These are phyloP conservation scores for Tetrastigma voinierianum DNA, from an alignment of 164 flowering plant genomes.

Conservation along the genomic window DNA sequence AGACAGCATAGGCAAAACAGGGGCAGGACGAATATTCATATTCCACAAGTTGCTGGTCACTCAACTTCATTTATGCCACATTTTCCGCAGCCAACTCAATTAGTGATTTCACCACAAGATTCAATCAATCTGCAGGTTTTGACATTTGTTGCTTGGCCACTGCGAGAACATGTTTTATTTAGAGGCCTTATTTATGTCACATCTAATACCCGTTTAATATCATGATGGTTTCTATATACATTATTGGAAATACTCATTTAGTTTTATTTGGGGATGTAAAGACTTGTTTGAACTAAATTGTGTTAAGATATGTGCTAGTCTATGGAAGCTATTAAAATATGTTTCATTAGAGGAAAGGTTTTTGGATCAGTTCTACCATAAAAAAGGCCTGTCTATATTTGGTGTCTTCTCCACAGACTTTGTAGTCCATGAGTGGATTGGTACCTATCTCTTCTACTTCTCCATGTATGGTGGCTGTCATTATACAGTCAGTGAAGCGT, in stretches of 20 bases:
- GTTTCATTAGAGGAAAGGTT: background rate
- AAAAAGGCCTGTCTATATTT: background rate
- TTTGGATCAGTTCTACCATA: no score
- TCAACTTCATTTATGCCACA: constrained; percentile 36
- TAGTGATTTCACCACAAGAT: constrained; percentile 35
- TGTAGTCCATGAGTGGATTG: background rate
- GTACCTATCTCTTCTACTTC: background rate
- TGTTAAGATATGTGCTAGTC: no score
- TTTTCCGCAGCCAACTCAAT: constrained; percentile 36
- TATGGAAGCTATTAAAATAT: no score
- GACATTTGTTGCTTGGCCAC: background rate
- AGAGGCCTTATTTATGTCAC: background rate
- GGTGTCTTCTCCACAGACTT: background rate
- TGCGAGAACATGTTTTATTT: no score
- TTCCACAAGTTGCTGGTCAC: constrained; percentile 36
- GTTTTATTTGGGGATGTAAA: background rate
- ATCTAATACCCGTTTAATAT: background rate
- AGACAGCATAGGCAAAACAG: constrained; percentile 61
- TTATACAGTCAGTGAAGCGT: background rate
- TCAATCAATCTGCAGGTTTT: constrained; percentile 58
- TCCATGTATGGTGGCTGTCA: background rate
- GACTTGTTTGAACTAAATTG: background rate
- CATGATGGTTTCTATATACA: no score
- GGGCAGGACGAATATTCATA: constrained; percentile 56
- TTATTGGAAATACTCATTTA: background rate